phyloP scores from a whole-genome alignment of 345 rosid genomes.

The Populus simonii region DNA sequence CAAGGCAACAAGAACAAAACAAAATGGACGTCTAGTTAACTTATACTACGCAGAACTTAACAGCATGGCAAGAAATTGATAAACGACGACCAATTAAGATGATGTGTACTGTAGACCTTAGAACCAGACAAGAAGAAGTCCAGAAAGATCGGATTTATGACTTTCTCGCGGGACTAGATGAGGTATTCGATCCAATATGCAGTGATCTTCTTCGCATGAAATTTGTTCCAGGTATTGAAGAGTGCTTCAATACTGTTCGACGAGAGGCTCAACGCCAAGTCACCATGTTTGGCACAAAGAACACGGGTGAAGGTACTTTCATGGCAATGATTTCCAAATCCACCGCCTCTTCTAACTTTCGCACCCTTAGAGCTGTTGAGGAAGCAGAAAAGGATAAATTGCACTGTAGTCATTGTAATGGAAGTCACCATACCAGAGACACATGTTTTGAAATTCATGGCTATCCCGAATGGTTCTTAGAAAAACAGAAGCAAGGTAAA shows the following conservation, averaged over 20 bases:
- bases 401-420: not conserved
- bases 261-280: not conserved
- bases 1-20: not conserved
- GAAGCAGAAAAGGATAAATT: not conserved
- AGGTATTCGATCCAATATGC: not conserved
- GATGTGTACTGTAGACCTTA: not conserved
- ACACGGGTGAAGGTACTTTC: not conserved
- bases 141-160: not conserved
- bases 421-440: not conserved
- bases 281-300: not conserved
- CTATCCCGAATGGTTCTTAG: not conserved
- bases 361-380: not conserved
- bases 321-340: not conserved
- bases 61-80: not conserved
- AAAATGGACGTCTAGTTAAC: not conserved
- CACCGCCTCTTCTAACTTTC: not conserved
- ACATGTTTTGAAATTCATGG: not conserved
- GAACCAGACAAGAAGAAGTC: not conserved
- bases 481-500: not conserved
- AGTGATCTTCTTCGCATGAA: not conserved
- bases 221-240: not conserved
- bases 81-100: not conserved
- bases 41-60: not conserved
- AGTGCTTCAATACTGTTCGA: not conserved
- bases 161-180: not conserved